phyloP scores from a whole-genome alignment of 495 filamentous ascomycete species.

The Penicillium atrosanguineum region DNA sequence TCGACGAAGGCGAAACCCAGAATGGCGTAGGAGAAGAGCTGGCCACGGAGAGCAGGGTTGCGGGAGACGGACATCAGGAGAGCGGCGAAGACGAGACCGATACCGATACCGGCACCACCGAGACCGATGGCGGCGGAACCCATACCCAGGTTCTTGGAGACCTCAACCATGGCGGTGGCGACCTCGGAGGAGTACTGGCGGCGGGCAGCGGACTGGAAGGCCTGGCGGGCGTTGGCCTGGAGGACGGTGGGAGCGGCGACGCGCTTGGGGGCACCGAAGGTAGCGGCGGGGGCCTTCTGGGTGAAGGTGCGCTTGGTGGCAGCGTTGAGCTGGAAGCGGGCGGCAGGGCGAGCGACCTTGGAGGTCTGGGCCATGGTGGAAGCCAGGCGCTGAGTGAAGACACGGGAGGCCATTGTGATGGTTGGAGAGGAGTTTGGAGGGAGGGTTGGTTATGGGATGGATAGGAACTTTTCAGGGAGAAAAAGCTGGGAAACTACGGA shows the following conservation, averaged over 20 bases:
- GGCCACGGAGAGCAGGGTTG: conserved; percentile 85
- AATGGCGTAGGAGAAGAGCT: conserved; percentile 93
- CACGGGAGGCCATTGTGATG: conserved; percentile 71
- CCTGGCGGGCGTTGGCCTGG: conserved; percentile 62
- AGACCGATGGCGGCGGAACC: conserved; percentile 85
- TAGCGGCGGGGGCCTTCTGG: conserved; percentile 42
- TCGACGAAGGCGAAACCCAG: conserved; percentile 92
- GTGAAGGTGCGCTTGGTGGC: conserved; percentile 69
- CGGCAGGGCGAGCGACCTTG: conserved; percentile 70
- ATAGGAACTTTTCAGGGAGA: conserved; percentile 37
- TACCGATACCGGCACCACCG: conserved; percentile 88
- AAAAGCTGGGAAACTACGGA: conserved; percentile 45
- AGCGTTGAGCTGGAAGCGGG: conserved; percentile 57
- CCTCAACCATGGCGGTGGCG: conserved; percentile 79
- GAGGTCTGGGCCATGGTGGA: conserved; percentile 67
- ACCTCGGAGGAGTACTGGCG: conserved; percentile 79
- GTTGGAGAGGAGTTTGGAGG: conserved; percentile 21
- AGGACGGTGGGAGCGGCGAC: conserved; percentile 59
- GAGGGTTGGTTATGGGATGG: conserved; percentile 9
- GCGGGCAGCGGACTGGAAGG: conserved; percentile 56
- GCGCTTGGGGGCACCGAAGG: conserved; percentile 63
- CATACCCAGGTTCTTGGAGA: conserved; percentile 85
- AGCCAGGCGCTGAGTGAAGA: conserved; percentile 70
- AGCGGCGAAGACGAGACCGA: conserved; percentile 85
- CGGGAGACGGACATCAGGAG: conserved; percentile 81